A percentile compares a stretch with the other conserved stretches of the same genome.
Conservation (phyloP, 768 basidiomycete genomes). For the Mycena indigotica region DNA sequence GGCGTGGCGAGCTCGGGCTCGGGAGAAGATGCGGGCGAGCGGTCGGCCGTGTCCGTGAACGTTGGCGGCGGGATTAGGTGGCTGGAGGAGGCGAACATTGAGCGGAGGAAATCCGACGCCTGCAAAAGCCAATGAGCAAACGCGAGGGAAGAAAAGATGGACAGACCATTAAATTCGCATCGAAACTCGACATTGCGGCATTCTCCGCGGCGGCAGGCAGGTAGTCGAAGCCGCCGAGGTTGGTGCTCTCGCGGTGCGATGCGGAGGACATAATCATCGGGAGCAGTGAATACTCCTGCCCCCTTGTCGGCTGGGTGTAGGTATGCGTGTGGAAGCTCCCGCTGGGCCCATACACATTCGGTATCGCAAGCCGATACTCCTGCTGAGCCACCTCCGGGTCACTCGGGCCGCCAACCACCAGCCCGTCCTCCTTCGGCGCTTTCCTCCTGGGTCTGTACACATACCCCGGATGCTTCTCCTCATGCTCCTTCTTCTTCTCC, state of each 20-base stretch:
- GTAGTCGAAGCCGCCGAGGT: constrained; percentile 49
- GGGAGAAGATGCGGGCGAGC: neutral
- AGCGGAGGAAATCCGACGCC: constrained; percentile 53
- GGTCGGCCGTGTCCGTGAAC: neutral
- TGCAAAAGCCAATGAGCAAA: constrained; percentile 26
- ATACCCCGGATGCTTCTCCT: constrained; percentile 72
- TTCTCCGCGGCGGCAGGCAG: constrained; percentile 38
- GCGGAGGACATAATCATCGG: constrained; percentile 15
- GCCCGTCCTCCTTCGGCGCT: too few relatives aligned
- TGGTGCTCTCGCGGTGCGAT: neutral
- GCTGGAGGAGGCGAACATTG: constrained; percentile 39
- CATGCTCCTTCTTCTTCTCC: constrained; percentile 80
- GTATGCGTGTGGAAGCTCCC: constrained; percentile 67
- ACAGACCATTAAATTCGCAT: constrained; percentile 50
- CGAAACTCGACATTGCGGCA: constrained; percentile 32
- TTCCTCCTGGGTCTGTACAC: constrained; percentile 63
- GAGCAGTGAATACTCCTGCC: neutral
- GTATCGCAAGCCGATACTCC: neutral
- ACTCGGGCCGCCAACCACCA: constrained; percentile 28
- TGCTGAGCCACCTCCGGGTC: neutral
- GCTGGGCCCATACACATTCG: too few relatives aligned
- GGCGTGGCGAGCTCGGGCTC: neutral
- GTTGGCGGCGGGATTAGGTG: neutral
- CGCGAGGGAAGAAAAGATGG: constrained; percentile 6
- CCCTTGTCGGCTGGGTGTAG: constrained; percentile 23